Conservation (phyloP, 2,329 filamentous ascomycete genomes). For the Rutstroemia sydowiana region DNA sequence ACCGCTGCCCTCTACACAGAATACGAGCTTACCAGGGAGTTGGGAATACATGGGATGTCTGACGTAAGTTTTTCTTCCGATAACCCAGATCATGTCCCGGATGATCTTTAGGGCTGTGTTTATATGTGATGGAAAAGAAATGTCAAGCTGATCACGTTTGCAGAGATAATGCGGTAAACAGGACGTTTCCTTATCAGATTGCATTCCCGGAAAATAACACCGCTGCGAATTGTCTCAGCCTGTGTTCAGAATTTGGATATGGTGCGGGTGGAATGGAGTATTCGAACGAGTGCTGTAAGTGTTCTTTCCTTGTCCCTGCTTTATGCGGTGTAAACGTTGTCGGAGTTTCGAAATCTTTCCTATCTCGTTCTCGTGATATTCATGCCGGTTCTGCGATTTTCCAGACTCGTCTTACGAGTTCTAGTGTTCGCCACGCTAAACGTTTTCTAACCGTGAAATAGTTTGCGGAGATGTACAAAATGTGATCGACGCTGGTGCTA, state of each 20-base stretch:
- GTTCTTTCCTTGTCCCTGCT: not conserved
- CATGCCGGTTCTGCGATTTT: not conserved
- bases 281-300: conserved; percentile 22
- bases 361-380: not conserved
- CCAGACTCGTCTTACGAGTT: not conserved
- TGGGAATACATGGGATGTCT: conserved; percentile 22
- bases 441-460: not conserved
- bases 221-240: conserved; percentile 18
- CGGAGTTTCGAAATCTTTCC: not conserved
- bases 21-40: conserved; percentile 15
- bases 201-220: conserved; percentile 16
- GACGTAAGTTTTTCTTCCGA: conserved; percentile 22
- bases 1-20: conserved; percentile 14
- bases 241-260: conserved; percentile 22
- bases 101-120: not conserved
- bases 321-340: not conserved
- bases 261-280: conserved; percentile 25
- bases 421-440: not conserved
- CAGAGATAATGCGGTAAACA: conserved; percentile 13
- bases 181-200: conserved; percentile 21
- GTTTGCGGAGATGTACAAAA: conserved; percentile 14
- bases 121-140: not conserved
- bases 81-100: not conserved
- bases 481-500: conserved; percentile 4
- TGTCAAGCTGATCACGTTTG: not conserved